Conservation (phyloP, 805 yeast genomes). For the Teunomyces funiuensis region DNA sequence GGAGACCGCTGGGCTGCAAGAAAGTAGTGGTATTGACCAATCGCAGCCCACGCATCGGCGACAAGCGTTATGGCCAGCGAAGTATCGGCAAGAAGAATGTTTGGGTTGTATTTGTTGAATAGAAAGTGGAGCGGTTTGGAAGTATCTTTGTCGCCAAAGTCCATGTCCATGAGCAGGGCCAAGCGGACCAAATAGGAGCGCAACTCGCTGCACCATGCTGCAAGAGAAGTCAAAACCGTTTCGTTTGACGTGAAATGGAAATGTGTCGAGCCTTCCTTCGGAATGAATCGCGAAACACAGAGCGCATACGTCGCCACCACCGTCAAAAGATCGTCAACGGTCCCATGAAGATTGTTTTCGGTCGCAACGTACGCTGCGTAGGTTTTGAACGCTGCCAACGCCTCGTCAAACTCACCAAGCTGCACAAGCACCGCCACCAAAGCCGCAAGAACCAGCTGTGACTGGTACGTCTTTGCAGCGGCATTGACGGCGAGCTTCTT, state of each 20-base stretch:
- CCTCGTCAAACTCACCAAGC: conserved; percentile 41
- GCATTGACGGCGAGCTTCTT: conserved; percentile 32
- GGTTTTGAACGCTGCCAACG: conserved; percentile 42
- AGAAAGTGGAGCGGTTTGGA: conserved; percentile 31
- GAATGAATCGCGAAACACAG: conserved; percentile 37
- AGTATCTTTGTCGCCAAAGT: conserved; percentile 23
- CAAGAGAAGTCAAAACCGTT: conserved; percentile 20
- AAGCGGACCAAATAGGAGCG: conserved; percentile 24
- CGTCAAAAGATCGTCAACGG: conserved; percentile 30
- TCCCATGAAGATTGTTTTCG: conserved; percentile 32
- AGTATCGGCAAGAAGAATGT: conserved; percentile 26
- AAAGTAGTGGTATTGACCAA: conserved; percentile 33
- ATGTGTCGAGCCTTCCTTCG: conserved; percentile 21
- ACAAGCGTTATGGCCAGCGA: conserved; percentile 27
- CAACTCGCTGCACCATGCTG: conserved; percentile 19
- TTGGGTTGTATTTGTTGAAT: conserved; percentile 34
- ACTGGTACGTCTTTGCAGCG: conserved; percentile 37
- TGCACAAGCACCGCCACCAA: conserved; percentile 33
- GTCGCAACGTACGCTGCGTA: conserved; percentile 32
- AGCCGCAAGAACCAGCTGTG: conserved; percentile 32
- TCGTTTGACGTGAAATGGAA: conserved; percentile 28
- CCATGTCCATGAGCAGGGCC: conserved; percentile 23
- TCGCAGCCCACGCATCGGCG: conserved; percentile 37
- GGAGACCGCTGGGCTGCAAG: conserved; percentile 27
- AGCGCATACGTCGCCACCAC: conserved; percentile 33